A percentile compares a stretch with the other conserved stretches of the same genome.
Conservation (phyloP, 208 protist genomes). For the Trypanosomatidae sp. region DNA sequence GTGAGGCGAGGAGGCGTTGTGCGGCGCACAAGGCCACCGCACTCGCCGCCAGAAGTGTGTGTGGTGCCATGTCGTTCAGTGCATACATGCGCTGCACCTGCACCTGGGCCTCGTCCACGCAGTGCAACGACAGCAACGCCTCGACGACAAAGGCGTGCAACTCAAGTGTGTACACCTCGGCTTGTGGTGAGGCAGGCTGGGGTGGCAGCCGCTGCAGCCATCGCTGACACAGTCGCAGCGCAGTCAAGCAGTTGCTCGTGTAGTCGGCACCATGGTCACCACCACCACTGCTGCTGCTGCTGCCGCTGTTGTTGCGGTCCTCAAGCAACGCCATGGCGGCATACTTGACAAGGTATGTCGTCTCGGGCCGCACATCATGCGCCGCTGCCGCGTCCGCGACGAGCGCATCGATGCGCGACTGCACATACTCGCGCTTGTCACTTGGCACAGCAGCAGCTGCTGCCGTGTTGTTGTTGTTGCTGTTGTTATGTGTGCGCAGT, state of each 20-base stretch:
- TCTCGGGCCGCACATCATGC: slow-evolving; percentile 10
- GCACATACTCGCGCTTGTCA: no score
- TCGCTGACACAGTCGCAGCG: slow-evolving; percentile 34
- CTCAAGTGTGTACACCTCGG: slow-evolving; percentile 31
- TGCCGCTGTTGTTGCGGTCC: slow-evolving; percentile 15
- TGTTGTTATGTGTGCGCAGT: not conserved
- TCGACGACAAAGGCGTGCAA: slow-evolving; percentile 51
- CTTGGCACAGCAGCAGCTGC: not conserved
- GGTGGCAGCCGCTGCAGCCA: no score
- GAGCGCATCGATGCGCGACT: no score
- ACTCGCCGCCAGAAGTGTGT: slow-evolving; percentile 58
- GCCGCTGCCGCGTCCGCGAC: slow-evolving; percentile 8
- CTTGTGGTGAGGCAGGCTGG: no score
- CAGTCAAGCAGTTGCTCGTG: no score
- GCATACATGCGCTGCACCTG: slow-evolving; percentile 70
- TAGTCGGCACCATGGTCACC: no score
- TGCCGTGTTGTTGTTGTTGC: no score
- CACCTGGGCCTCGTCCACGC: slow-evolving; percentile 47
- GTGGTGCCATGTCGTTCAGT: slow-evolving; percentile 66
- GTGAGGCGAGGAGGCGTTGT: slow-evolving; percentile 7
- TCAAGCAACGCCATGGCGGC: slow-evolving; percentile 33
- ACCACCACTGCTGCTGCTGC: no score
- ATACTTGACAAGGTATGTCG: slow-evolving; percentile 26
- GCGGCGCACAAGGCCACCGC: slow-evolving; percentile 47
- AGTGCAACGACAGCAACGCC: slow-evolving; percentile 51